These are phyloP conservation scores for Gonium pectorale DNA, from an alignment of 139 green algal species.

Conservation along the genomic window DNA sequence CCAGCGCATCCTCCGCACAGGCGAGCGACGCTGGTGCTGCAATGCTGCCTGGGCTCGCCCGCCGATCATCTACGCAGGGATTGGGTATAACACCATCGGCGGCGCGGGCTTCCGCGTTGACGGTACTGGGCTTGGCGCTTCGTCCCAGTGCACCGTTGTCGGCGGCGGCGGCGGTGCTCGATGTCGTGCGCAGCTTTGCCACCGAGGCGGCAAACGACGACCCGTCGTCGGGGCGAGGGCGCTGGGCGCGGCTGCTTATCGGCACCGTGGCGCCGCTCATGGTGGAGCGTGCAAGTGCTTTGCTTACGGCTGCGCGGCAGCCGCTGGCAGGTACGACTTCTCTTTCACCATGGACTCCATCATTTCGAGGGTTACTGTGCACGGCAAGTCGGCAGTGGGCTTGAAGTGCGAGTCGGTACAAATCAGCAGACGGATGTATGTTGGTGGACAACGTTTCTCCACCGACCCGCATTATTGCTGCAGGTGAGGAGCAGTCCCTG, in stretches of 20 bases:
- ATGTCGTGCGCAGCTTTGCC: neutral
- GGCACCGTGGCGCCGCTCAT: neutral
- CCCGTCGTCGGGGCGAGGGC: neutral
- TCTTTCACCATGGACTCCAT: too few relatives aligned
- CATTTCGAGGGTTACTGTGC: too few relatives aligned
- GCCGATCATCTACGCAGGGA: too few relatives aligned
- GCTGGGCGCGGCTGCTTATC: slow-evolving; percentile 10
- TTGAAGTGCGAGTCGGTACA: too few relatives aligned
- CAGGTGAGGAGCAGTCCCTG: slow-evolving; percentile 30
- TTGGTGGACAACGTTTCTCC: too few relatives aligned
- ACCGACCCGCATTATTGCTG: too few relatives aligned
- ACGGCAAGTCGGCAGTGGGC: too few relatives aligned
- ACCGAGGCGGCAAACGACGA: slow-evolving; percentile 5
- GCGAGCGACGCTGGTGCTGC: too few relatives aligned
- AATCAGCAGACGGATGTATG: too few relatives aligned
- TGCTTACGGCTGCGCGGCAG: neutral
- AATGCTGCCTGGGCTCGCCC: too few relatives aligned
- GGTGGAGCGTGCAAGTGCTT: neutral
- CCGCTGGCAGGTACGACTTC: slow-evolving; percentile 4
- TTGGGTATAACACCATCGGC: too few relatives aligned
- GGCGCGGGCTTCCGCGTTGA: neutral
- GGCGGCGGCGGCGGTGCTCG: slow-evolving; percentile 18
- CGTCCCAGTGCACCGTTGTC: neutral
- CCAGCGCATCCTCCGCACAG: too few relatives aligned
- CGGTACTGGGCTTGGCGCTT: neutral